phyloP scores from a whole-genome alignment of 768 basidiomycete species.

The Podaxis sp. region DNA sequence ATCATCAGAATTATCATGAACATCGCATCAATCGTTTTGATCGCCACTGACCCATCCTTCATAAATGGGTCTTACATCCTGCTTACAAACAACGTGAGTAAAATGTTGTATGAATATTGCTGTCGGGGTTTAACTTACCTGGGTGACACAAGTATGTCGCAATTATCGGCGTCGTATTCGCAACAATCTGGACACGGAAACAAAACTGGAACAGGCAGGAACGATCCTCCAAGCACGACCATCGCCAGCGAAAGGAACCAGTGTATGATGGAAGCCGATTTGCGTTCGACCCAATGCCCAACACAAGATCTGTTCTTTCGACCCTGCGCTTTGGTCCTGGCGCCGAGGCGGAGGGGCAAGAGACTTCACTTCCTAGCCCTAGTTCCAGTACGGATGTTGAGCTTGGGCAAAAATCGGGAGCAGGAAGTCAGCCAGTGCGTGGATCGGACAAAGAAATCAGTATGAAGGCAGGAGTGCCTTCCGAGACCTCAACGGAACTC shows the following conservation, averaged over 20 bases:
- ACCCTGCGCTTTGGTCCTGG: not conserved
- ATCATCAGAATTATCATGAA: constrained; percentile 24
- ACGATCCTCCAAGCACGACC: not conserved
- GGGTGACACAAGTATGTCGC: constrained; percentile 20
- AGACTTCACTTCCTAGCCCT: not conserved
- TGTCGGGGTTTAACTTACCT: not conserved
- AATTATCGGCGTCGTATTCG: constrained; percentile 36
- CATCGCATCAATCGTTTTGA: constrained; percentile 30
- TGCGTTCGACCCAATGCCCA: not conserved
- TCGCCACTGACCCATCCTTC: constrained; percentile 22
- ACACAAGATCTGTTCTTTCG: not conserved
- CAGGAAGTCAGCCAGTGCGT: not conserved
- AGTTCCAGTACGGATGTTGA: not conserved
- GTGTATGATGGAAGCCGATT: not conserved
- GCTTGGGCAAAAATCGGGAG: not conserved
- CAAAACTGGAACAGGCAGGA: constrained; percentile 18
- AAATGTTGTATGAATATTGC: not conserved
- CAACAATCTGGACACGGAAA: constrained; percentile 31
- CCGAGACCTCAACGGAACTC: not conserved
- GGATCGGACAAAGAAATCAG: not conserved
- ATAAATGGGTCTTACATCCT: constrained; percentile 21
- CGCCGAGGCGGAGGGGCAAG: not conserved
- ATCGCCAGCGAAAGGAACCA: not conserved
- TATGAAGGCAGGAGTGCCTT: not conserved
- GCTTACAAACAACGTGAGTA: constrained; percentile 20